These are phyloP conservation scores for Suhomyces sp. DNA, from an alignment of 805 yeast genomes.

Conservation along the genomic window DNA sequence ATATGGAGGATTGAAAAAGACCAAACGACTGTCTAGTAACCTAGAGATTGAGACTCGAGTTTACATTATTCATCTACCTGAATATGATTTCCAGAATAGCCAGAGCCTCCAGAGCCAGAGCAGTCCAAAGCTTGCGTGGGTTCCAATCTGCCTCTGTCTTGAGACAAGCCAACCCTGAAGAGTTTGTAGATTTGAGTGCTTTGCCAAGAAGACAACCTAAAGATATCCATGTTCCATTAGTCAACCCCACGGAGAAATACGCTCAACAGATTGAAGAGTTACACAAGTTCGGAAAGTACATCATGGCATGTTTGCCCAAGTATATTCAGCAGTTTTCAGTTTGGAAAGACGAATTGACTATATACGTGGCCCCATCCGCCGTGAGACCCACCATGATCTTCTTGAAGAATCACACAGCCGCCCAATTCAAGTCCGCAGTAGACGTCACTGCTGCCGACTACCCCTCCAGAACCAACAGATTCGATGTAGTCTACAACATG, in stretches of 20 bases:
- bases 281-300: slow-evolving; percentile 77
- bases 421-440: slow-evolving; percentile 75
- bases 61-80: no score
- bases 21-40: background rate
- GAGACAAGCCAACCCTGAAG: slow-evolving; percentile 14
- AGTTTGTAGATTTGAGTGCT: slow-evolving; percentile 33
- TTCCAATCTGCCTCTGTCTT: background rate
- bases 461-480: slow-evolving; percentile 79
- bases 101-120: slow-evolving; percentile 4
- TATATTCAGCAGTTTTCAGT: slow-evolving; percentile 80
- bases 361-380: slow-evolving; percentile 74
- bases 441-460: slow-evolving; percentile 86
- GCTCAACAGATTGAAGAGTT: slow-evolving; percentile 64
- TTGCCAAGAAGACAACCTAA: slow-evolving; percentile 37
- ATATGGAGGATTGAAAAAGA: background rate
- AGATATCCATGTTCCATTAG: slow-evolving; percentile 46
- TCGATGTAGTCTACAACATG: slow-evolving; percentile 82
- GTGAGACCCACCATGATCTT: slow-evolving; percentile 68
- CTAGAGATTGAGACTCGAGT: background rate
- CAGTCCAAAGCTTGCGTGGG: slow-evolving; percentile 3
- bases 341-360: slow-evolving; percentile 84
- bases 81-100: slow-evolving; percentile 8
- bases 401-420: slow-evolving; percentile 72
- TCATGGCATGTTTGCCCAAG: slow-evolving; percentile 77
- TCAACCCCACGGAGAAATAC: slow-evolving; percentile 77